Conservation (phyloP, 164 flowering plant species). For the Berberis thunbergii region DNA sequence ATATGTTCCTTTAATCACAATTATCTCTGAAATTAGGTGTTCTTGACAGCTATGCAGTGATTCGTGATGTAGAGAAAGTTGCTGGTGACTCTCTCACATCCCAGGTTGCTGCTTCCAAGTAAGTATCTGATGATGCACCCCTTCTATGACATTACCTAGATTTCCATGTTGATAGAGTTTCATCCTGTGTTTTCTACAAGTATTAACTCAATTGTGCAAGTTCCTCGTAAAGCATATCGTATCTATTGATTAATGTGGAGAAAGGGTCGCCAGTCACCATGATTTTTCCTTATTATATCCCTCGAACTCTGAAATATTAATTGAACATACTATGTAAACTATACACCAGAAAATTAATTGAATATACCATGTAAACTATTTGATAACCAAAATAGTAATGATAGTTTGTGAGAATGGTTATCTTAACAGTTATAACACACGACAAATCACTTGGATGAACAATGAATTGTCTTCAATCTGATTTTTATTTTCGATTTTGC, state of each 20-base stretch:
- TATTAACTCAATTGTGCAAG: neutral
- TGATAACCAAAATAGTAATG: too few relatives aligned
- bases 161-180: neutral
- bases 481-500: too few relatives aligned
- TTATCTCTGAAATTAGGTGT: neutral
- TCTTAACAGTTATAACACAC: too few relatives aligned
- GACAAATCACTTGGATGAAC: too few relatives aligned
- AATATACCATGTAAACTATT: too few relatives aligned
- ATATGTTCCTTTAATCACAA: neutral
- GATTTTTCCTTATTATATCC: too few relatives aligned
- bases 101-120: conserved; percentile 36
- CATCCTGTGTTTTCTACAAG: neutral
- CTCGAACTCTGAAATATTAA: too few relatives aligned
- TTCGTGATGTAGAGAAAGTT: conserved; percentile 48
- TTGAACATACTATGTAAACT: too few relatives aligned
- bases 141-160: neutral
- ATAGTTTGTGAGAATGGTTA: too few relatives aligned
- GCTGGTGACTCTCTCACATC: conserved; percentile 28
- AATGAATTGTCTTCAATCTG: too few relatives aligned
- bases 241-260: neutral
- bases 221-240: neutral
- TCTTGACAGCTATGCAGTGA: conserved; percentile 48
- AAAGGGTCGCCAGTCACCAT: neutral
- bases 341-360: too few relatives aligned
- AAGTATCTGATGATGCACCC: conserved; percentile 11